Evolutionary conservation across 2,329 filamentous ascomycete species (phyloP).

Genomic region (Fusarium sp.): DNA sequence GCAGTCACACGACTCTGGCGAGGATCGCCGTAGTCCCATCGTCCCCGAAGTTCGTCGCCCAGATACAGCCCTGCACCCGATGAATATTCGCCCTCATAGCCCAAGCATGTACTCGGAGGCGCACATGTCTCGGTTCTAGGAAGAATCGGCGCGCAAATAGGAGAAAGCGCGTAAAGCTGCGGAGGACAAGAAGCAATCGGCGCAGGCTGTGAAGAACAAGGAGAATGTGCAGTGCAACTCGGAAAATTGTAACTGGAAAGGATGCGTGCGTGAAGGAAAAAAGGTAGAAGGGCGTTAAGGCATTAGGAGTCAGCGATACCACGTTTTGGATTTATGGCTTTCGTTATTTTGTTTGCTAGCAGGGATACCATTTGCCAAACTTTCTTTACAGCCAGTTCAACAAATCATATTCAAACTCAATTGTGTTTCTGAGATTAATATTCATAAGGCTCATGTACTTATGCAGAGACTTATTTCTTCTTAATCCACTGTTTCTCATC

Average conservation of each 20-base stretch:
- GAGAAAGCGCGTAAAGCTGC: not conserved
- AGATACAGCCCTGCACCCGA: constrained; percentile 67
- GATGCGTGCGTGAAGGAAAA: not conserved
- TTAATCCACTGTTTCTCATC: not conserved
- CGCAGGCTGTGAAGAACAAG: not conserved
- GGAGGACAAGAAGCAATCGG: not conserved
- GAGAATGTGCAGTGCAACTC: not conserved
- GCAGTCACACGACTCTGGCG: constrained; percentile 24
- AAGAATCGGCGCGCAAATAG: not conserved
- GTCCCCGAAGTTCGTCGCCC: constrained; percentile 65
- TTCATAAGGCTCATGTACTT: not conserved
- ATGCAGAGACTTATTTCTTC: not conserved
- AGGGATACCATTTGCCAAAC: not conserved
- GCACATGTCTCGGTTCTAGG: constrained; percentile 61
- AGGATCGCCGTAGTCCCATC: constrained; percentile 63
- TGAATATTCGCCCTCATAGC: constrained; percentile 55
- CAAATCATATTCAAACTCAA: not conserved
- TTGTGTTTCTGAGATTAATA: not conserved
- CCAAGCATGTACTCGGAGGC: constrained; percentile 60
- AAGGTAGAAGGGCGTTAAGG: constrained; percentile 26
- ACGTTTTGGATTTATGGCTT: constrained; percentile 8
- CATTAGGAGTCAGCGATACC: constrained; percentile 39
- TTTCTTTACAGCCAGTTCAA: not conserved
- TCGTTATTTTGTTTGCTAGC: constrained; percentile 1
- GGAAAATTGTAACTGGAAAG: not conserved